Evolutionary conservation across 805 yeast species (phyloP), one percentile per base, ranked within the genome.

Genomic region (Candida morakotiae): DNA sequence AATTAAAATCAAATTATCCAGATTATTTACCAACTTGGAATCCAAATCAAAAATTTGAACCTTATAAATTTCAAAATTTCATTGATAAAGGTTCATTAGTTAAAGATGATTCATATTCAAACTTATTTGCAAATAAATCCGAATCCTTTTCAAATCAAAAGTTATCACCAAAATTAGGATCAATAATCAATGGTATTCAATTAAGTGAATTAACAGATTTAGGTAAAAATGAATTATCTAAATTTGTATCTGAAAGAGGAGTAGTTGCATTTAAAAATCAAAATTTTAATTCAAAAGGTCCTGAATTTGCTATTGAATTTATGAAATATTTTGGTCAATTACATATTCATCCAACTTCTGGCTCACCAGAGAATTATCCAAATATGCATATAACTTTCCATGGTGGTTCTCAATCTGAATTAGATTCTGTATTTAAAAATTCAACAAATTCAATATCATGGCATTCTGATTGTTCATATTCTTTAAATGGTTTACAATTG

Each of bases 401-500:
- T 33, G 51, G 67, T 22, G 51, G 60, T 3, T 54, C 56, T 28
- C 45, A 52, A 20, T 50, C 49, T 18, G 65, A 56, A 31, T 50
- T 60, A 17, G 55, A 53, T 21, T 41, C 60, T 18, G 51, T 49
- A 5, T 60, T 60, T 37, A 42, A 51, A 14, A 41, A 52, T 29
- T 52, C 60, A 34, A 59, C 54, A 33, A 55, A 56, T 40, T 52
- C 52, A 32, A 56, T 60, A n/a, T 55, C 48, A 20, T 62, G 66
- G 67, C 68, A 62, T 45, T 56, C 65, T 4, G 68, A 62, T 32
- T 55, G 60, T 23, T 55, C 64, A 15, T 62, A 59, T 44, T 65
- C 62, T 42, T 54, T 56, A 38, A 65, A 62, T 36, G 62, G 62
- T 6, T 59, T 63, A 5, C 65, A 64, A 16, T 43, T 53, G 16